phyloP scores from a whole-genome alignment of 257 asterid species.

The Hygrophila difformis region DNA sequence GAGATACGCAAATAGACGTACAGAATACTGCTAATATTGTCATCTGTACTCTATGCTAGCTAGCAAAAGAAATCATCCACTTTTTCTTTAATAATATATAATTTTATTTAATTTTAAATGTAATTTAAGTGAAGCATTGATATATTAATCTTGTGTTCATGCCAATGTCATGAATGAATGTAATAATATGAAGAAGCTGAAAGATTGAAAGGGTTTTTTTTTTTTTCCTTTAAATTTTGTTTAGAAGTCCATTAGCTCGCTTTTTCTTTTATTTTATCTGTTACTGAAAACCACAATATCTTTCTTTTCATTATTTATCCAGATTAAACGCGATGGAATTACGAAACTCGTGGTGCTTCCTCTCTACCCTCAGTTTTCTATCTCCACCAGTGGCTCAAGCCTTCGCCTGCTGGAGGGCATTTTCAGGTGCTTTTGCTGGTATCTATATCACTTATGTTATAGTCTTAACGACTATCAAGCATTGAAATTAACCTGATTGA shows the following conservation, averaged over 20 bases:
- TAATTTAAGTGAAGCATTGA: background rate
- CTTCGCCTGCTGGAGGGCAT: constrained; percentile 89
- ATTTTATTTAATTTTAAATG: background rate
- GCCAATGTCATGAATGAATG: constrained; percentile 2
- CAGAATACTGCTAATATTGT: no score
- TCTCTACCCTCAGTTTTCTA: constrained; percentile 95
- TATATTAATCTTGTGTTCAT: constrained; percentile 1
- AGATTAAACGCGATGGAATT: constrained; percentile 86
- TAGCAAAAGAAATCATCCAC: no score
- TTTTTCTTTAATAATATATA: no score
- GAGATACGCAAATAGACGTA: no score
- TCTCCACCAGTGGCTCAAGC: constrained; percentile 98
- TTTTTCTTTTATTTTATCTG: background rate
- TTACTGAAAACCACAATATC: background rate
- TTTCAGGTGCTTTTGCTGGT: constrained; percentile 53
- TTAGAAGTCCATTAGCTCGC: background rate
- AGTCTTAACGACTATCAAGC: constrained; percentile 12
- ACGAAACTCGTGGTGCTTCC: constrained; percentile 95
- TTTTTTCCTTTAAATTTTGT: background rate
- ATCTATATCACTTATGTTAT: constrained; percentile 16
- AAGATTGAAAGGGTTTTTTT: background rate
- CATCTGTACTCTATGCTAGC: no score
- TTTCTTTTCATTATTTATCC: constrained; percentile 15
- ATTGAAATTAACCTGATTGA: constrained; percentile 7
- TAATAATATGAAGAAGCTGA: background rate